Evolutionary conservation across 306 rosid genomes (phyloP).

Genomic region (Fragaria ananassa): DNA sequence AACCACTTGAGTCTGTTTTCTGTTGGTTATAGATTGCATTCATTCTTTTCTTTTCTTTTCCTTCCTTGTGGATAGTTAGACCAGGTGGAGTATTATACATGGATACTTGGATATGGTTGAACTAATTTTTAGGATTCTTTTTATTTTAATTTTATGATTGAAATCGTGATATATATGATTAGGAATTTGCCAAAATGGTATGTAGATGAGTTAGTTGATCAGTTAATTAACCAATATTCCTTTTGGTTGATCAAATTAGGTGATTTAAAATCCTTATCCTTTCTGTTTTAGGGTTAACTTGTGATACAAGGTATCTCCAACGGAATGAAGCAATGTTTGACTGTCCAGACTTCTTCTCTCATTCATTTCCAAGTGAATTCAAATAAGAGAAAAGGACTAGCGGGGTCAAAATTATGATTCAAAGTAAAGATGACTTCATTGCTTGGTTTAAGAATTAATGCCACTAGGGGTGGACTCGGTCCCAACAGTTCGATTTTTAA

Average conservation of each 20-base stretch:
- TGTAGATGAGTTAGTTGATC: constrained; percentile 28
- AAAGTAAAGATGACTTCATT: not conserved
- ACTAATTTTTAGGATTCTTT: not conserved
- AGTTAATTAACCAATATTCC: constrained; percentile 5
- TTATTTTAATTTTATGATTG: not conserved
- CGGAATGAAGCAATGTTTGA: not conserved
- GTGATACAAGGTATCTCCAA: not conserved
- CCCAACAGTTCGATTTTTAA: no score
- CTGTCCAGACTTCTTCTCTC: not conserved
- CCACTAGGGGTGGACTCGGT: no score
- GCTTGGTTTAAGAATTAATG: not conserved
- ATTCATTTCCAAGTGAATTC: not conserved
- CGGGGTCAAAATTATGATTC: not conserved
- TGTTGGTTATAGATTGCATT: constrained; percentile 15
- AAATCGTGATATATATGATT: constrained; percentile 14
- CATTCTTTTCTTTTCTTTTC: constrained; percentile 10
- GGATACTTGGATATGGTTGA: not conserved
- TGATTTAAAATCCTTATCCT: not conserved
- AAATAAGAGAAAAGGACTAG: not conserved
- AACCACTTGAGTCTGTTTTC: constrained; percentile 33
- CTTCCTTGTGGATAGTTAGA: not conserved
- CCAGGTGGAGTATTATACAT: not conserved
- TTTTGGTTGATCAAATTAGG: constrained; percentile 46
- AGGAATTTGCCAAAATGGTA: not conserved
- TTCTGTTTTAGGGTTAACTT: constrained; percentile 1